Conservation (phyloP, 176 grass and related monocot genomes). For the Bromus sterilis region DNA sequence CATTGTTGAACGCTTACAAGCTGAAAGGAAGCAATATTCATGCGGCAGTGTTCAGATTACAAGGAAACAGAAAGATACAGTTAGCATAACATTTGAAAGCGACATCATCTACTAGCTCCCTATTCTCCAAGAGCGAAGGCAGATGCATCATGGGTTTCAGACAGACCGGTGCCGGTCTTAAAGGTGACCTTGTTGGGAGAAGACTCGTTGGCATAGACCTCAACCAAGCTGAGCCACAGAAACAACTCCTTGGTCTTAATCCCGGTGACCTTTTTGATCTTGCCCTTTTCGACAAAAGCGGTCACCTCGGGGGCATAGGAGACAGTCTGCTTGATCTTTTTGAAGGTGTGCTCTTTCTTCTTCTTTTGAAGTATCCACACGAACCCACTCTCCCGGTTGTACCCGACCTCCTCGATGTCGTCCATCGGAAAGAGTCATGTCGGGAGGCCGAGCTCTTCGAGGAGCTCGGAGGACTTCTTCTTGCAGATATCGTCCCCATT, state of each 20-base stretch:
- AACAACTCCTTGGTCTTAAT: not conserved
- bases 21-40: not conserved
- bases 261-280: not conserved
- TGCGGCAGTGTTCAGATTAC: no score
- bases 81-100: not conserved
- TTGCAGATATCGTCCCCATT: not conserved
- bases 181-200: not conserved
- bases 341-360: not conserved
- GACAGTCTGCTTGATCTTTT: not conserved
- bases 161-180: no score
- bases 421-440: not conserved
- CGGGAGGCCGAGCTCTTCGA: not conserved
- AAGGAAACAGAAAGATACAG: no score
- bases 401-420: not conserved
- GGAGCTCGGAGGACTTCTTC: not conserved
- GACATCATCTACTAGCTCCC: no score
- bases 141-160: no score
- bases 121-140: no score
- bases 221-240: not conserved
- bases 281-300: not conserved
- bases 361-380: not conserved
- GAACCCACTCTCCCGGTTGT: not conserved
- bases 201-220: not conserved
- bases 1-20: not conserved
- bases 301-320: not conserved